These are phyloP conservation scores for Pyrenophora graminea DNA, from an alignment of 2,329 filamentous ascomycete genomes.

Conservation along the genomic window DNA sequence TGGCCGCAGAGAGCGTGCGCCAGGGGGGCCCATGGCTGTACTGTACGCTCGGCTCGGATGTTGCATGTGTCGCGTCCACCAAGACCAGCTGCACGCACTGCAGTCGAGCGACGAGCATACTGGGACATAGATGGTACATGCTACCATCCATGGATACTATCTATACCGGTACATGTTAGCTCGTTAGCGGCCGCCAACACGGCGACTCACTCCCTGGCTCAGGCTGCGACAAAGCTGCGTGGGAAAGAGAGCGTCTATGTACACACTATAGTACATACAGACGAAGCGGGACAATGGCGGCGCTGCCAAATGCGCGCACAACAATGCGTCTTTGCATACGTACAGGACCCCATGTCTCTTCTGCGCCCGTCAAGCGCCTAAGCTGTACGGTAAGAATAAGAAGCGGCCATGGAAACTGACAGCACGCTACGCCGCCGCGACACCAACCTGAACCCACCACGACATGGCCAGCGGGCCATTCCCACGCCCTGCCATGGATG, in stretches of 20 bases:
- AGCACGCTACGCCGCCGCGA: conserved; percentile 18
- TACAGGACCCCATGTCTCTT: conserved; percentile 19
- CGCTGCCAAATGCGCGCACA: conserved; percentile 26
- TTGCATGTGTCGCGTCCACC: not conserved
- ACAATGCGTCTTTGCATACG: conserved; percentile 20
- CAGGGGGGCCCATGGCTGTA: conserved; percentile 5
- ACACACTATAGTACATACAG: not conserved
- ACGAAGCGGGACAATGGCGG: conserved; percentile 19
- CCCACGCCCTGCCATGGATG: not conserved
- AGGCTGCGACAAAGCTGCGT: too few species aligned
- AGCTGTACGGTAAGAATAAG: conserved; percentile 23
- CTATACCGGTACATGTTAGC: too few species aligned
- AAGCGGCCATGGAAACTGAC: conserved; percentile 22
- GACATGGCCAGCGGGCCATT: conserved; percentile 1
- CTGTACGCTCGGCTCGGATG: conserved; percentile 18
- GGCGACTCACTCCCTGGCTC: too few species aligned
- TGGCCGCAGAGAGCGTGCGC: conserved; percentile 15
- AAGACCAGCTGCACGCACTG: too few species aligned
- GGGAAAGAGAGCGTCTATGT: conserved; percentile 26
- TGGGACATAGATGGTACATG: too few species aligned
- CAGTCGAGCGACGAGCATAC: too few species aligned
- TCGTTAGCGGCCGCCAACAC: too few species aligned
- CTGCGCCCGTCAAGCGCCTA: conserved; percentile 27
- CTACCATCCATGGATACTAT: too few species aligned
- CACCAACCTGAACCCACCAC: conserved; percentile 9